Percentiles rank a stretch among this genome's conserved stretches.
Evolutionary conservation across 2,329 filamentous ascomycete genomes (phyloP).

Genomic region (Coniosporium tulheliwenetii): DNA sequence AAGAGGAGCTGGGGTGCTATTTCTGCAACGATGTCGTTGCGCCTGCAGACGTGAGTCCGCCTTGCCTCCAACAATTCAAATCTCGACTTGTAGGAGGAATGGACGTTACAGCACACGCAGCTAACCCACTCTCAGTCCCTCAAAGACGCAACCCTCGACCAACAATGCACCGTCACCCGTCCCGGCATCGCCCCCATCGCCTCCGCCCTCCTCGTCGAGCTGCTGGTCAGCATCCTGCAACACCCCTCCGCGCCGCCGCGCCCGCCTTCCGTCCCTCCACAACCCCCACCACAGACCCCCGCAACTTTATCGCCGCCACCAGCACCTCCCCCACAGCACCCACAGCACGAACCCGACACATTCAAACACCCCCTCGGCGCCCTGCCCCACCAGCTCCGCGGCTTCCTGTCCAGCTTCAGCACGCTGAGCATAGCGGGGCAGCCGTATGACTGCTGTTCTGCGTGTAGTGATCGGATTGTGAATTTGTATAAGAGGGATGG

Average conservation of each 20-base stretch:
- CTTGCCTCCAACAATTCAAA: too few species aligned
- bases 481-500: slow-evolving; percentile 50
- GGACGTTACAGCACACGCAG: slow-evolving; percentile 7
- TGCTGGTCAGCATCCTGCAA: slow-evolving; percentile 75
- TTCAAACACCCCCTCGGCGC: slow-evolving; percentile 49
- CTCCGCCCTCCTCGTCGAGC: slow-evolving; percentile 77
- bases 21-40: slow-evolving; percentile 98
- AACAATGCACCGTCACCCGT: slow-evolving; percentile 93
- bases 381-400: slow-evolving; percentile 67
- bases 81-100: too few species aligned
- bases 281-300: slow-evolving; percentile 5
- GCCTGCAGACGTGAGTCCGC: slow-evolving; percentile 63
- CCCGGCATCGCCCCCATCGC: slow-evolving; percentile 87
- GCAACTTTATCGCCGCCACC: slow-evolving; percentile 11
- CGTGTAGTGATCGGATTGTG: slow-evolving; percentile 57
- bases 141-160: slow-evolving; percentile 88
- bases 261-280: slow-evolving; percentile 15
- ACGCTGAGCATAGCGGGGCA: slow-evolving; percentile 58
- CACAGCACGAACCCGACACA: slow-evolving; percentile 1
- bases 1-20: slow-evolving; percentile 74
- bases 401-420: slow-evolving; percentile 59
- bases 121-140: slow-evolving; percentile 50
- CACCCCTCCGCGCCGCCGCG: slow-evolving; percentile 31
- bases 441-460: slow-evolving; percentile 69
- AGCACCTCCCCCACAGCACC: slow-evolving; percentile 9